Evolutionary conservation across 768 basidiomycete species (phyloP), one percentile per base, ranked within the genome.

Genomic region (Imleria badia): DNA sequence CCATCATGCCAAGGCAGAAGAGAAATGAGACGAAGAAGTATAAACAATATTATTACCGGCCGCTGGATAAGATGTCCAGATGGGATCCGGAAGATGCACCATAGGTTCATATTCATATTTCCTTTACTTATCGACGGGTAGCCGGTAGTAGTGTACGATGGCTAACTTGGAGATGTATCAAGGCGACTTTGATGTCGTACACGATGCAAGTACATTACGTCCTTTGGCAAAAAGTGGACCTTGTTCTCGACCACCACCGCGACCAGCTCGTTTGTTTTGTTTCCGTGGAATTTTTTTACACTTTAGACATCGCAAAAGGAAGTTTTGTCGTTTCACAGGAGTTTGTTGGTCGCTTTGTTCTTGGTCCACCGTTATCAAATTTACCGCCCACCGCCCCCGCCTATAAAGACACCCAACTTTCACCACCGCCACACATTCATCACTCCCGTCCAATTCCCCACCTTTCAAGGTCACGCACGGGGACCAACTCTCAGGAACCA

Each of bases 21-120:
- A 73, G 89, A 50, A 84, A 73, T 44, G 87, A 83, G 71, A 91
- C 88, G 67, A 90, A 86, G 78, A 86, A 89, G 72, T 87, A 86
- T 57, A 91, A 91, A 69, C 86, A 89, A 67, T 92, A 92, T 72
- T 92, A 91, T 71, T 91, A 84, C 73, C 77, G 78, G 29, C 89
- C 89, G 10, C 70, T 91, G 55, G 85, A 74, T 30, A 90, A 87
- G 72, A 83, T 86, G 22, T 81, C 82, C 41, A 74, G 82, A 61
- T 90, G 87, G 87, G 87, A 90, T 68, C 75, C 80, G 2, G 87
- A 90, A 65, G 87, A 89, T 56, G 85, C 69, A 2, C 61, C 63
- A 2, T 70, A 62, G 58, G 41, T n/a, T 31, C 17, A 20, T 52
- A 35, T 41, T 30, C 3, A 48, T 64, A 45, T 53, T 52, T 51